Evolutionary conservation across 2,329 filamentous ascomycete species (phyloP).

Genomic region (Fusarium austroafricanum): DNA sequence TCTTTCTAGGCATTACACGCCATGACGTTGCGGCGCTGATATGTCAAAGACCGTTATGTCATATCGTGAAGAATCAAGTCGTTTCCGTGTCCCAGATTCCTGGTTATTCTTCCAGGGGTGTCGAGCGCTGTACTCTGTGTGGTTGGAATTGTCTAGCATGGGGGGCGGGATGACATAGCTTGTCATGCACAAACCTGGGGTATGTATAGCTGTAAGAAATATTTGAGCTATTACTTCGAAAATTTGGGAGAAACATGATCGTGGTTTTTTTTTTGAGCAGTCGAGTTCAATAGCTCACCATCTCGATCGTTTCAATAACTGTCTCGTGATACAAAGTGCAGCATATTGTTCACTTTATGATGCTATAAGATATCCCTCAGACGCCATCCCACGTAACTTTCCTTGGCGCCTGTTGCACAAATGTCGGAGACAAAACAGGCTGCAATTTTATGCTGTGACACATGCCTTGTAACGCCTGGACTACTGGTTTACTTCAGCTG

Average conservation of each 20-base stretch:
- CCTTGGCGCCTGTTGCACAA: neutral
- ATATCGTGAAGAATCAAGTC: constrained; percentile 25
- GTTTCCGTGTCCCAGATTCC: constrained; percentile 5
- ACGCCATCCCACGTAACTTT: neutral
- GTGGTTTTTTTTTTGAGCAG: constrained; percentile 5
- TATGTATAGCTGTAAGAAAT: neutral
- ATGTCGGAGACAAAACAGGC: neutral
- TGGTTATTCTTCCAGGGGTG: constrained; percentile 10
- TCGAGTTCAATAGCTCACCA: neutral
- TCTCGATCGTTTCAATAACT: constrained; percentile 15
- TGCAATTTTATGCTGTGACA: neutral
- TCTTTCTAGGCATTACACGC: neutral
- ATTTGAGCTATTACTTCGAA: neutral
- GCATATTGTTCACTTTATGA: neutral
- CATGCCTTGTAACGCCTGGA: neutral
- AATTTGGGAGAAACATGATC: neutral
- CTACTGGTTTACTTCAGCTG: neutral
- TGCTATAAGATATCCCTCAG: neutral
- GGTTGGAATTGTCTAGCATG: constrained; percentile 11
- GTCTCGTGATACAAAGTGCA: neutral
- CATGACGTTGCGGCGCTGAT: constrained; percentile 29
- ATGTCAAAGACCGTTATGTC: constrained; percentile 30
- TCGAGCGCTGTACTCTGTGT: constrained; percentile 16
- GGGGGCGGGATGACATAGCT: constrained; percentile 24
- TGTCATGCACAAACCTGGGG: neutral